Evolutionary conservation across 2,329 filamentous ascomycete species (phyloP).

Genomic region (Albophoma yamanashiensis): DNA sequence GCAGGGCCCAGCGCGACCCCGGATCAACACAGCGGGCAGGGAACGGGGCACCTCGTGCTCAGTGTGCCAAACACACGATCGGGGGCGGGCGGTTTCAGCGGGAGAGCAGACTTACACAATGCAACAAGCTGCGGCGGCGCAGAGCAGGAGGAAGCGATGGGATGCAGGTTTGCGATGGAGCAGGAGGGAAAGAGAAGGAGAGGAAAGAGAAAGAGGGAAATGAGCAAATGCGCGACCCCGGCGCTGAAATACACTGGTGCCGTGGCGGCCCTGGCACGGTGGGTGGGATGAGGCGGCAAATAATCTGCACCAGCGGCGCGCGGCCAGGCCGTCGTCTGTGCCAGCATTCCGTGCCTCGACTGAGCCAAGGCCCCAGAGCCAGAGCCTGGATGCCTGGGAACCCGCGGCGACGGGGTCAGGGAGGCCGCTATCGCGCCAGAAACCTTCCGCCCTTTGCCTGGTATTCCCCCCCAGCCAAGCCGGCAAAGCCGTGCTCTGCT

Average conservation of each 20-base stretch:
- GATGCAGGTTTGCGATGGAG: background rate
- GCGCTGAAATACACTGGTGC: slow-evolving; percentile 1
- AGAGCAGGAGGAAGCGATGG: background rate
- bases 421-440: background rate
- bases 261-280: background rate
- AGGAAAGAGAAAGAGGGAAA: background rate
- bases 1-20: background rate
- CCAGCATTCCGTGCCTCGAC: background rate
- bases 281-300: slow-evolving; percentile 4
- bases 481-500: background rate
- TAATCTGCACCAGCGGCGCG: background rate
- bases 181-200: background rate
- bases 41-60: background rate
- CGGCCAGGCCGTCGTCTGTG: background rate
- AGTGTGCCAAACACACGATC: background rate
- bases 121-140: background rate
- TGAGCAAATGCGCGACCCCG: background rate
- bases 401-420: too few relatives aligned
- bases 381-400: too few relatives aligned
- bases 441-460: background rate
- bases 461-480: background rate
- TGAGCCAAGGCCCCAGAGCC: background rate
- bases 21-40: background rate
- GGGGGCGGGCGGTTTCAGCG: background rate
- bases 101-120: background rate